phyloP scores from a whole-genome alignment of 208 protist species.

The Naegleria lovaniensis region DNA sequence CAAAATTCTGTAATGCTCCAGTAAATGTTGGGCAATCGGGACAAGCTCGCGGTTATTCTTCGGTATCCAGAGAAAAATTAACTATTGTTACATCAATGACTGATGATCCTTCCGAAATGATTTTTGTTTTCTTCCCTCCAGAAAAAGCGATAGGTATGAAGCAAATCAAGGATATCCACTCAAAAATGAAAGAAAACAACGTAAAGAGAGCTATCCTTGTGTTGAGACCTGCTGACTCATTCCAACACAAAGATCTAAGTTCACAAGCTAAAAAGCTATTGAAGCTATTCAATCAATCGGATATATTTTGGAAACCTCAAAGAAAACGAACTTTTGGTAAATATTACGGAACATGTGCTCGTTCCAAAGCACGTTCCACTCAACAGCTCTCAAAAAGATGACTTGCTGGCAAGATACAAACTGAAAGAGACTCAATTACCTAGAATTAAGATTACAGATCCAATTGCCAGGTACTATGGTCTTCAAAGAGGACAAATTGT shows the following conservation, averaged over 20 bases:
- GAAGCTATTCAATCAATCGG: neutral
- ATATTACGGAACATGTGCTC: slow-evolving; percentile 93
- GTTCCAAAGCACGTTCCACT: slow-evolving; percentile 89
- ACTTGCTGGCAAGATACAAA: slow-evolving; percentile 77
- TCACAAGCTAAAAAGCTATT: slow-evolving; percentile 23
- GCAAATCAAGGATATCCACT: slow-evolving; percentile 11
- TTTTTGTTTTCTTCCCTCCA: slow-evolving; percentile 27
- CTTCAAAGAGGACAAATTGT: slow-evolving; percentile 81
- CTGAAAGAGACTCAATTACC: slow-evolving; percentile 88
- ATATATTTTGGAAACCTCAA: slow-evolving; percentile 76
- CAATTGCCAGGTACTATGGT: slow-evolving; percentile 91
- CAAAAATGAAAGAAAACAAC: neutral
- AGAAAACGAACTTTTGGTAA: slow-evolving; percentile 88
- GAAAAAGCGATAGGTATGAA: neutral
- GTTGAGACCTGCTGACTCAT: neutral
- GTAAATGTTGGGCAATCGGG: neutral
- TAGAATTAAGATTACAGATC: slow-evolving; percentile 84
- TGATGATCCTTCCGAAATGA: slow-evolving; percentile 20
- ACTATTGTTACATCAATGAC: neutral
- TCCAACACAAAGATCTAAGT: neutral
- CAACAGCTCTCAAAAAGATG: slow-evolving; percentile 65
- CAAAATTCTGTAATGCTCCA: neutral
- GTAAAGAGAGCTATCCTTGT: slow-evolving; percentile 16
- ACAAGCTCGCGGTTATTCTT: neutral
- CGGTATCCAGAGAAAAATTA: neutral